phyloP scores from a whole-genome alignment of 2,329 filamentous ascomycete genomes.

The Chaetoscypha palmicola region DNA sequence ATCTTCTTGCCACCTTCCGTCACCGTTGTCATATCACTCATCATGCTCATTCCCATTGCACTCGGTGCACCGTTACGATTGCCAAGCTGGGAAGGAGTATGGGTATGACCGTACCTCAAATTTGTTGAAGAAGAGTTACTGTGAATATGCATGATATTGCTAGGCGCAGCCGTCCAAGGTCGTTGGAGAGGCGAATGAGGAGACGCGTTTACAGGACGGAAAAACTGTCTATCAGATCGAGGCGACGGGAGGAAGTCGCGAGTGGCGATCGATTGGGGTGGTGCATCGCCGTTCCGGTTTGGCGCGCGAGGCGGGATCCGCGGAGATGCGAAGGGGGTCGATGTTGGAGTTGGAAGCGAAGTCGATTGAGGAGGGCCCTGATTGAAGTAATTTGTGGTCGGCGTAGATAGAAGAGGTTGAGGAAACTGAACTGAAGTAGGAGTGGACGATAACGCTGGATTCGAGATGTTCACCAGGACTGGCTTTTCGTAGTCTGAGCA shows the following conservation, averaged over 20 bases:
- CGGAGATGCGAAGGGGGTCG: slow-evolving; percentile 5
- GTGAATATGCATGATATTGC: slow-evolving; percentile 22
- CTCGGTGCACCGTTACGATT: slow-evolving; percentile 26
- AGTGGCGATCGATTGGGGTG: slow-evolving; percentile 10
- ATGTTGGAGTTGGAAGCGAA: slow-evolving; percentile 2
- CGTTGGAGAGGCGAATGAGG: slow-evolving; percentile 55
- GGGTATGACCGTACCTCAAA: slow-evolving; percentile 15
- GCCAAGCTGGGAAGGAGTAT: slow-evolving; percentile 17
- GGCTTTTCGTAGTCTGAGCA: slow-evolving; percentile 29
- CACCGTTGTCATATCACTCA: slow-evolving; percentile 44
- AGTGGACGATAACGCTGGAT: neutral
- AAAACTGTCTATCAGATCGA: slow-evolving; percentile 48
- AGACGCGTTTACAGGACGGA: slow-evolving; percentile 54
- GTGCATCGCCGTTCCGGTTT: neutral
- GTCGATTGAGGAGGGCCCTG: slow-evolving; percentile 3
- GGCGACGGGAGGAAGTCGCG: slow-evolving; percentile 31
- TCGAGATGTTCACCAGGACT: neutral
- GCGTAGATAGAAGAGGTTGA: slow-evolving; percentile 8
- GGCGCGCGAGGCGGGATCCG: slow-evolving; percentile 7
- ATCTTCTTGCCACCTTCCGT: slow-evolving; percentile 35
- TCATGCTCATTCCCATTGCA: slow-evolving; percentile 40
- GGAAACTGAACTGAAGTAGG: slow-evolving; percentile 1
- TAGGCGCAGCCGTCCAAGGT: slow-evolving; percentile 29
- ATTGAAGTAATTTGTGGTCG: slow-evolving; percentile 4
- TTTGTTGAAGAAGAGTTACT: slow-evolving; percentile 45